Base-by-base conservation (phyloP, 2,329 filamentous ascomycete genomes). In the Talaromyces sp. region DNA sequence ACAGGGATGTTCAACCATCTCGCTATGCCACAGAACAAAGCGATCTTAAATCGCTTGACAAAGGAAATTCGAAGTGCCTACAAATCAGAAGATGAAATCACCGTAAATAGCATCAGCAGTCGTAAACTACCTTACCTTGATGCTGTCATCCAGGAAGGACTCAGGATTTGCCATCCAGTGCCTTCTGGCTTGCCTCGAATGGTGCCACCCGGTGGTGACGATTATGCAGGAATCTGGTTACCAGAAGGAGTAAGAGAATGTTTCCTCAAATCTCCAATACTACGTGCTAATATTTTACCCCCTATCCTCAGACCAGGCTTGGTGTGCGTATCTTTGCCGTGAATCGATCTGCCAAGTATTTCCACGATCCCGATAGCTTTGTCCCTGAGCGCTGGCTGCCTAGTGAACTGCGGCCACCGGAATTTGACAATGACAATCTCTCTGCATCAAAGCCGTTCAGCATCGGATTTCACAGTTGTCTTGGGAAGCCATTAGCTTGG, bases 311-410 rank as follows among this genome's bases (percentile, higher is more conserved):
- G 52, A 56, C 52, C 24, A 35, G 52, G 9, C 52, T 56, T 35
- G 52, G 54, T 16, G 54, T 57, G 54, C 54, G 54, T 39, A 57
- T 57, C n/a, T 57, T 39, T 39, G 54, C 33, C 6, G 13, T 57
- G 2, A 57, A 57, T 41, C 54, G 54, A 57, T 57, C 54, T 57
- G 1, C 35, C 33, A 57, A 41, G 27, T 57, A 57, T 39, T 57
- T 57, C 19, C 54, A 41, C 3, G 19, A 41, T n/a, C 54, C 54
- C 16, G 54, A 57, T 41, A 57, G n/a, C 54, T 57, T 57, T 33
- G 54, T 39, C 41, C 54, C 54, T 22, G 54, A 57, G 10, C 54
- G 54, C 14, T 57, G 54, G 33, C 35, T 57, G 19, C 54, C 54
- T 1, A 9, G n/a, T 24, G 54, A 19, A 57, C 3, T 41, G 54